A percentile compares a stretch with the other conserved stretches of the same genome.
Evolutionary conservation across 495 filamentous ascomycete species (phyloP).

Genomic region (Xylaria scruposa): DNA sequence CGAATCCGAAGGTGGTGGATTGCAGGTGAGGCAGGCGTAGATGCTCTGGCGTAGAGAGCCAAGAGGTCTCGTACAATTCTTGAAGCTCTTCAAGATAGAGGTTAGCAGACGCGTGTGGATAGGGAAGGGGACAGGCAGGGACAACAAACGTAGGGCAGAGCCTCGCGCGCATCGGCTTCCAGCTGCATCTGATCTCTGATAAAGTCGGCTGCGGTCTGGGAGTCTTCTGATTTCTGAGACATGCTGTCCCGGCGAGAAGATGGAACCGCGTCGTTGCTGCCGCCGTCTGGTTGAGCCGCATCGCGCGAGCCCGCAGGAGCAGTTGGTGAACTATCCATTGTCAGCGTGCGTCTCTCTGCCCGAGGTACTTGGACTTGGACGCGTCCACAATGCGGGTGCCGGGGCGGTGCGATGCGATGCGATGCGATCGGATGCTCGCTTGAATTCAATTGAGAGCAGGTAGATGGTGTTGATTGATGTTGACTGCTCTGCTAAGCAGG

Average conservation of each 20-base stretch:
- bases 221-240: conserved; percentile 71
- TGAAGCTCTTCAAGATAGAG: conserved; percentile 70
- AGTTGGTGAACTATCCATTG: conserved; percentile 42
- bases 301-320: conserved; percentile 31
- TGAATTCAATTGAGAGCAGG: not conserved
- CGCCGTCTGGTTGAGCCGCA: conserved; percentile 32
- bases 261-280: not conserved
- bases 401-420: conserved; percentile 14
- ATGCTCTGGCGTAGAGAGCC: conserved; percentile 85
- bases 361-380: conserved; percentile 14
- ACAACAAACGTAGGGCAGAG: conserved; percentile 78
- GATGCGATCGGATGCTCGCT: not conserved
- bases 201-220: conserved; percentile 92
- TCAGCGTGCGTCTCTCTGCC: not conserved
- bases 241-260: conserved; percentile 58
- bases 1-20: conserved; percentile 70
- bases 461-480: not conserved
- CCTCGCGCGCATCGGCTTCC: conserved; percentile 93
- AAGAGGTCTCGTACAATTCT: conserved; percentile 86
- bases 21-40: conserved; percentile 92
- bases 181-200: conserved; percentile 88
- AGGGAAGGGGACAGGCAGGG: not conserved
- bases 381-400: conserved; percentile 14
- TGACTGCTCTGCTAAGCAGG: not conserved
- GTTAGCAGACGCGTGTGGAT: conserved; percentile 8